Evolutionary conservation across 2,329 filamentous ascomycete genomes (phyloP), one percentile per base, ranked within the genome.

Genomic region (Venturia carpophila): DNA sequence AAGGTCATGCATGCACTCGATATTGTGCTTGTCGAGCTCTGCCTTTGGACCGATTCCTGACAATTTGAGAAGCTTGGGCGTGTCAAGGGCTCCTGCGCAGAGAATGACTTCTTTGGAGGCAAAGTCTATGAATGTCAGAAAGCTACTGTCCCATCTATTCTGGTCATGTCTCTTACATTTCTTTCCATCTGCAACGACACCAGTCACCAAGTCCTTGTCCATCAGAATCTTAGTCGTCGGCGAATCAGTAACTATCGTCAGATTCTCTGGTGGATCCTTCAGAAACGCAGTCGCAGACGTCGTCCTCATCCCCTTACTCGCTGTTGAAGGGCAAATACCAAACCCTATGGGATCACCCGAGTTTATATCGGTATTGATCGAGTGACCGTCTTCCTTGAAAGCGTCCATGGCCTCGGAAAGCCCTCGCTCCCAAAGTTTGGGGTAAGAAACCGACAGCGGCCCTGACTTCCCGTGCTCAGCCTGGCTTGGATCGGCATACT

Each of bases 281-380:
- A 87, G 68, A 56, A 85, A 73, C 67, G 84, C 83, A 1, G 65
- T 69, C 15, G 75, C 75, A 0, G 84, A 79, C 0, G 83, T 86
- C 0, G 78, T 79, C 21, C 83, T 75, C 11, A 76, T 62, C 0
- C 82, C 83, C 9, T 79, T 74, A 37, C 76, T 70, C 21, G 79
- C 76, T 10, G 82, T 83, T 56, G 79, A 81, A 67, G 83, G 79
- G 19, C 78, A 69, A 56, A 80, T 72, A 1, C 78, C 78, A 73
- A 86, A 79, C 2, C 85, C 85, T 41, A 86, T 75, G 0, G 83
- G 83, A 69, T 86, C 79, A 0, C 85, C 84, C 9, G 79, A 81
- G 67, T 87, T 86, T 49, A 83, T 78, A 68, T 86, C 84, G 0
- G 76, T 75, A 67, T 86, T 86, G 21, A 79, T 68, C 0, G 77